Conservation (phyloP, 192 early-diverging fungal genomes). For the Backusella psychrophila region DNA sequence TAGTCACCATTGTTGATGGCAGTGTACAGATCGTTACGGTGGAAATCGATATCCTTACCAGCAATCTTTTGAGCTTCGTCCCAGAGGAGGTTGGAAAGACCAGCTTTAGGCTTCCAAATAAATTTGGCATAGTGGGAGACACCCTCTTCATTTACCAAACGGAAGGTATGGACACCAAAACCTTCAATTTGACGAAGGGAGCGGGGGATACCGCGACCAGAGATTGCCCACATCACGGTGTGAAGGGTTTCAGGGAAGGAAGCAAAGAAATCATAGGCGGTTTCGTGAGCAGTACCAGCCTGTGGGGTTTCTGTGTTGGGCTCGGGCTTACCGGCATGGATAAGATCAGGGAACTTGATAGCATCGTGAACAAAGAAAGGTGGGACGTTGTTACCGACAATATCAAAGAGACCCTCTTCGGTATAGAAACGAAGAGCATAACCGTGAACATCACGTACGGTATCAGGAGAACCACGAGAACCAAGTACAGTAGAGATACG, state of each 20-base stretch:
- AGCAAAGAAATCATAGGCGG: slow-evolving; percentile 42
- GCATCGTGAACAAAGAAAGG: slow-evolving; percentile 48
- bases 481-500: slow-evolving; percentile 48
- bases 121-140: slow-evolving; percentile 41
- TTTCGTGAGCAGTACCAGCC: slow-evolving; percentile 42
- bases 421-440: slow-evolving; percentile 32
- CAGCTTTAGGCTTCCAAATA: slow-evolving; percentile 40
- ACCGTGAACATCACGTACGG: slow-evolving; percentile 39
- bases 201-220: slow-evolving; percentile 43
- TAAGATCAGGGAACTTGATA: slow-evolving; percentile 39
- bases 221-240: slow-evolving; percentile 39
- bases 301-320: slow-evolving; percentile 46
- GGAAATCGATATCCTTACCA: slow-evolving; percentile 46
- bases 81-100: slow-evolving; percentile 27
- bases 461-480: slow-evolving; percentile 41
- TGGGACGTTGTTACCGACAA: slow-evolving; percentile 40
- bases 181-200: slow-evolving; percentile 40
- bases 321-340: slow-evolving; percentile 44
- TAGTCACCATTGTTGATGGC: slow-evolving; percentile 36
- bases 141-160: slow-evolving; percentile 41
- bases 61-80: slow-evolving; percentile 43
- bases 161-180: slow-evolving; percentile 49
- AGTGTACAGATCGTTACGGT: slow-evolving; percentile 38
- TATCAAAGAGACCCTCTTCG: slow-evolving; percentile 32
- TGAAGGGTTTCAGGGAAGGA: slow-evolving; percentile 38